Percentiles rank a stretch among this genome's conserved stretches.
phyloP scores from a whole-genome alignment of 169 alveolate genomes.

The Besnoitia besnoiti region DNA sequence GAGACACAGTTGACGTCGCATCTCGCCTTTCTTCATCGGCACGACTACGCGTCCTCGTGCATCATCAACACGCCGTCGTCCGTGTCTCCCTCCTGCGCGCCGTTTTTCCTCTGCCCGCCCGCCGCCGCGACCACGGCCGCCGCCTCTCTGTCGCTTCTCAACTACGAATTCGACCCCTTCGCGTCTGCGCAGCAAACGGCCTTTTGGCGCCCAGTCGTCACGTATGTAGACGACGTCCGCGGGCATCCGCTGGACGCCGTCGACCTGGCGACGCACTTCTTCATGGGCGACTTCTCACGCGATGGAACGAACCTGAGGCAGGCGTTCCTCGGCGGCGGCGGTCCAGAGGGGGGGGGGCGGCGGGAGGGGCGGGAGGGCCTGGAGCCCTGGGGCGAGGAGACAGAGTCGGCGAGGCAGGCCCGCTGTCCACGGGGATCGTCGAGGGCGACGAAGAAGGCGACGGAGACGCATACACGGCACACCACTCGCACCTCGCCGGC shows the following conservation, averaged over 20 bases:
- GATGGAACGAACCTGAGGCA: background rate
- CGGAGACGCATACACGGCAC: background rate
- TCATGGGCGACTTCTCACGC: constrained; percentile 8
- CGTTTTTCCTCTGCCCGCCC: no score
- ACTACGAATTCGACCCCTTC: background rate
- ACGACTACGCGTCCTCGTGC: background rate
- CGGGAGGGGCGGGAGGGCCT: background rate
- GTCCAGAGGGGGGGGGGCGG: background rate
- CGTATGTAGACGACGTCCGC: background rate
- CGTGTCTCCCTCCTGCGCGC: no score
- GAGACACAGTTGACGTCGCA: background rate
- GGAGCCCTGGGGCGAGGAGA: constrained; percentile 18
- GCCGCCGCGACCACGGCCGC: background rate
- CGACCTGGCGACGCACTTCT: constrained; percentile 1
- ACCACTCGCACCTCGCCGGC: background rate
- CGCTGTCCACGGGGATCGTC: background rate
- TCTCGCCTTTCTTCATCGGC: background rate
- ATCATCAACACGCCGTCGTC: background rate
- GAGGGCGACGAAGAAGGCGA: constrained; percentile 31
- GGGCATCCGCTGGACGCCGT: constrained; percentile 15
- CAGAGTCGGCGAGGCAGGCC: background rate
- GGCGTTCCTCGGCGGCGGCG: background rate
- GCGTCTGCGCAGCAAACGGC: background rate
- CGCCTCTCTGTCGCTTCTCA: background rate
- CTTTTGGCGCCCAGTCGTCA: background rate